Evolutionary conservation across 257 asterid genomes (phyloP), one percentile per base, ranked within the genome.

Genomic region (Salvia splendens): DNA sequence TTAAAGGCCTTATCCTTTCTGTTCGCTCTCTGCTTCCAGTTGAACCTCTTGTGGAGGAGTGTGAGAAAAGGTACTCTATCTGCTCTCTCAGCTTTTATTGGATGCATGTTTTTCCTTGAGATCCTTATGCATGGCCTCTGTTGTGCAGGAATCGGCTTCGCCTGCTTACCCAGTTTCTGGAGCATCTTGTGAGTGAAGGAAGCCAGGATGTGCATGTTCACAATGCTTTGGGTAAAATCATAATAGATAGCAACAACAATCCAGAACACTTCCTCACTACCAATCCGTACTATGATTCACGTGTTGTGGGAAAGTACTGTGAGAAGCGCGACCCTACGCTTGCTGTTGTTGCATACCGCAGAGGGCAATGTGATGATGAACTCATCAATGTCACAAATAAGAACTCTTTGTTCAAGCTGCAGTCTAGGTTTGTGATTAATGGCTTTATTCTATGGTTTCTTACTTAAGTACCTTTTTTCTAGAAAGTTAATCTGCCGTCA

Each of bases 141-240:
- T 65, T 52, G 42, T 67, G 69, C 82, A 92, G 98, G 89, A 92
- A 92, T 60, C 96, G 96, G 20, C 95, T 92, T 58, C 98, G 98
- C 61, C 77, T 92, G 56, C 94, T 92, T 68, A 87, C 98, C 62
- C 98, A 92, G 65, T 92, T 92, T 79, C 68, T 92, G 87, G 98
- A 92, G 87, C 98, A 92, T 84, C 96, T 92, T 67, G 98, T 92
- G 82, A 92, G 98, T 70, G 98, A 92, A 83, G 98, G 98, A 80
- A 89, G 96, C 74, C 98, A 92, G 77, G 98, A 92, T 76, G 96
- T 89, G 76, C 98, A 92, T 76, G 98, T 92, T 48, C 98, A 92
- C 82, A 92, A 92, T 81, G 96, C 98, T 35, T 80, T 92, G 84
- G 98, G 98, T 64, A 92, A 92, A 85, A 92, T 92, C 77, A 92